These are phyloP conservation scores for Kondoa subrosea DNA, from an alignment of 768 basidiomycete species.

Conservation along the genomic window DNA sequence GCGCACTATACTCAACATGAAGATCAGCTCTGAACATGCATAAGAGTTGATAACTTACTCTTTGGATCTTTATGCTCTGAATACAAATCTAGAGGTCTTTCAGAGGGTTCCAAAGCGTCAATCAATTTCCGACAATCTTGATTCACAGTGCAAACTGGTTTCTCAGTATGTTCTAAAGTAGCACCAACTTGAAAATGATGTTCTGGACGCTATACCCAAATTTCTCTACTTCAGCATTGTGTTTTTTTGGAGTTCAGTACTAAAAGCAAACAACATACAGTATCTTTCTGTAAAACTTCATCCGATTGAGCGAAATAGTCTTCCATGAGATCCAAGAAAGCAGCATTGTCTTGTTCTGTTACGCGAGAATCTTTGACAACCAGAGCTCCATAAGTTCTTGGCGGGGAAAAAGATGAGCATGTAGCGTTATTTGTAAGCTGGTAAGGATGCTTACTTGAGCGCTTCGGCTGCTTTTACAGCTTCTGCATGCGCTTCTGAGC, in stretches of 20 bases:
- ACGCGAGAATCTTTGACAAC: conserved; percentile 72
- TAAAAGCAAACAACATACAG: conserved; percentile 21
- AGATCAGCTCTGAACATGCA: too few species aligned
- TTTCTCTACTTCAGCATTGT: not conserved
- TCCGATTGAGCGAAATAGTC: conserved; percentile 74
- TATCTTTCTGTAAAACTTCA: conserved; percentile 50
- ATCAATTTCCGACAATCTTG: conserved; percentile 70
- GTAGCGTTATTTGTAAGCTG: too few species aligned
- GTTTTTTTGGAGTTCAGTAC: not conserved
- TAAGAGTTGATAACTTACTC: too few species aligned
- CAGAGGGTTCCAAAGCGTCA: conserved; percentile 50
- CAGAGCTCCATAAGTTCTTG: conserved; percentile 81
- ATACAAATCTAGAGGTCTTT: conserved; percentile 59
- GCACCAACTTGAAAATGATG: not conserved
- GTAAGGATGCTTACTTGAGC: conserved; percentile 51
- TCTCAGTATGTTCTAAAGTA: conserved; percentile 62
- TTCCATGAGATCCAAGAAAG: conserved; percentile 76
- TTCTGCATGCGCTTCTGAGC: not conserved
- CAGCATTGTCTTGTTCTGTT: conserved; percentile 57
- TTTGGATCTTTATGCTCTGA: conserved; percentile 65
- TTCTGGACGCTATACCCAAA: not conserved
- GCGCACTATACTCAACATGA: too few species aligned
- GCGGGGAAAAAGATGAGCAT: too few species aligned
- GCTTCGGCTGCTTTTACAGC: conserved; percentile 55
- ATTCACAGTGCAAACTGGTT: conserved; percentile 41